phyloP scores from a whole-genome alignment of 176 grass and related monocot genomes.

The Musa schizocarpa region DNA sequence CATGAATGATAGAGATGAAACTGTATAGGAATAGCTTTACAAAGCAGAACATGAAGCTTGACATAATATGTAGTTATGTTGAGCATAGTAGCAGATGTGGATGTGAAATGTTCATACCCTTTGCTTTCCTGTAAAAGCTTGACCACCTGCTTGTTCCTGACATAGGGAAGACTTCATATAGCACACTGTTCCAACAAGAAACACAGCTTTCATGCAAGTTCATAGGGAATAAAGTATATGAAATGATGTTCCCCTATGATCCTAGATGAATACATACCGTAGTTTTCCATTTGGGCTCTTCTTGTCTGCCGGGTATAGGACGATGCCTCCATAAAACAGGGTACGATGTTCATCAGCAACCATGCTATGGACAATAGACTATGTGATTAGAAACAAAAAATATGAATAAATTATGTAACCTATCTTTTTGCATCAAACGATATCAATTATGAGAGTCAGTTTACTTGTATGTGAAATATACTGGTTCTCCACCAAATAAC shows the following conservation, averaged over 20 bases:
- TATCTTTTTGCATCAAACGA: too few relatives aligned
- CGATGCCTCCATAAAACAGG: conserved; percentile 81
- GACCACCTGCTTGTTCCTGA: conserved; percentile 93
- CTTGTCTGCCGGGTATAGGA: conserved; percentile 93
- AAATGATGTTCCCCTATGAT: background rate
- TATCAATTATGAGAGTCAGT: too few relatives aligned
- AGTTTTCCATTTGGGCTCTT: conserved; percentile 81
- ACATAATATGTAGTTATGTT: too few relatives aligned
- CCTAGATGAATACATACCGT: conserved; percentile 32
- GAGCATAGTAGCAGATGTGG: too few relatives aligned
- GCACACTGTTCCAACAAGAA: conserved; percentile 42
- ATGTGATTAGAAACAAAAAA: background rate
- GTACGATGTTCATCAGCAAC: conserved; percentile 96
- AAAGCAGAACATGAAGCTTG: too few relatives aligned
- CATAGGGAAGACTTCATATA: conserved; percentile 99
- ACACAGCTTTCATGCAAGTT: background rate
- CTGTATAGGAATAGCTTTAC: too few relatives aligned
- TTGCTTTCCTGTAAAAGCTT: conserved; percentile 84
- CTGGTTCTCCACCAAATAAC: background rate
- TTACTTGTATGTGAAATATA: background rate
- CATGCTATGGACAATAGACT: conserved; percentile 52
- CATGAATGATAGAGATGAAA: too few relatives aligned
- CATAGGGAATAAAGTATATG: background rate
- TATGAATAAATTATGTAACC: too few relatives aligned
- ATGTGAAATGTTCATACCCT: conserved; percentile 34